These are phyloP conservation scores for Osmanthus fragrans DNA, from an alignment of 257 asterid species.

Conservation along the genomic window DNA sequence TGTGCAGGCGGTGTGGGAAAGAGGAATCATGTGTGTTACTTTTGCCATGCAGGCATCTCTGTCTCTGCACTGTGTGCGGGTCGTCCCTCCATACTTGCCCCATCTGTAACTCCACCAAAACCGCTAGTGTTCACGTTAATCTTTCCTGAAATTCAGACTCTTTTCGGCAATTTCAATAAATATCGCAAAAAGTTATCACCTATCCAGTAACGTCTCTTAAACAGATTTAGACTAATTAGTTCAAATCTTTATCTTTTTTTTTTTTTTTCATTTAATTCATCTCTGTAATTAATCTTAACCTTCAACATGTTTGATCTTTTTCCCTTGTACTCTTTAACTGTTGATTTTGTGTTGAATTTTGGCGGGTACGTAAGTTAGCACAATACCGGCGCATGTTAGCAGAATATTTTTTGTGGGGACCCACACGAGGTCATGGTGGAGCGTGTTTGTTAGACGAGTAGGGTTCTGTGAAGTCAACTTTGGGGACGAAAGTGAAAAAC, in stretches of 20 bases:
- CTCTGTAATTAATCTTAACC: constrained; percentile 11
- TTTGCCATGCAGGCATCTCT: constrained; percentile 72
- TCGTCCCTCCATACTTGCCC: constrained; percentile 55
- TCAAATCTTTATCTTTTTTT: neutral
- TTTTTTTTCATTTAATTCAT: neutral
- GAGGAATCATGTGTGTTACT: constrained; percentile 62
- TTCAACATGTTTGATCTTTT: neutral
- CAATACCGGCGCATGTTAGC: neutral
- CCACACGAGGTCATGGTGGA: no score
- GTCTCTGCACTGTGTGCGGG: constrained; percentile 56
- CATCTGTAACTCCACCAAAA: constrained; percentile 46
- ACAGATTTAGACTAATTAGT: no score
- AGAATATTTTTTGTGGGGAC: neutral
- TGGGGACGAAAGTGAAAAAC: neutral
- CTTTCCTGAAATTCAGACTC: constrained; percentile 26
- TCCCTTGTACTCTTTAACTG: no score
- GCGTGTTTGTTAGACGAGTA: neutral
- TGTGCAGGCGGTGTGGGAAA: constrained; percentile 56
- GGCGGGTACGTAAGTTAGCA: neutral
- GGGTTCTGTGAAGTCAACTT: neutral
- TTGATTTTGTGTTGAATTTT: neutral
- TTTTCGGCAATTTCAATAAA: neutral
- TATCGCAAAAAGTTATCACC: constrained; percentile 1
- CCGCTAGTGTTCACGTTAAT: constrained; percentile 60
- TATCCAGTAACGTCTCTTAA: no score